Evolutionary conservation across 2,329 filamentous ascomycete species (phyloP).

Genomic region (Fusarium pilosicola): DNA sequence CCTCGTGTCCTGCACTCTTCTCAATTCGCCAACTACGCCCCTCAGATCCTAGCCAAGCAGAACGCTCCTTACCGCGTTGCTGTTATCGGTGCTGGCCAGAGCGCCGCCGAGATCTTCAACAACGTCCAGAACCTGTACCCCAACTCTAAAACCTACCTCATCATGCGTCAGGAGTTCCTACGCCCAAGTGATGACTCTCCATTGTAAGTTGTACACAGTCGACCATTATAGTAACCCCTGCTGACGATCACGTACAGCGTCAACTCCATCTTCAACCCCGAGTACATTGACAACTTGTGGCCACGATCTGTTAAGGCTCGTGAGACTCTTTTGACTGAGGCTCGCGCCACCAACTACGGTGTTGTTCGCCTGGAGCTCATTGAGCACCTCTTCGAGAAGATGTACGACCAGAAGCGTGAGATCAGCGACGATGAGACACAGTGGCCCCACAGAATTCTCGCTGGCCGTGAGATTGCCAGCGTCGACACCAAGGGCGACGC

Average conservation of each 20-base stretch:
- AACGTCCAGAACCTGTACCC: conserved; percentile 86
- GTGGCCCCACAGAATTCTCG: conserved; percentile 86
- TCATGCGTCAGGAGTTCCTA: conserved; percentile 86
- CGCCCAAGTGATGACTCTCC: conserved; percentile 95
- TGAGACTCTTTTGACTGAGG: conserved; percentile 68
- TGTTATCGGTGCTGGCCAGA: conserved; percentile 90
- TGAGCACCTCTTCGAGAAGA: conserved; percentile 85
- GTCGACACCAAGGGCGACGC: conserved; percentile 64
- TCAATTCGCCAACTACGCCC: conserved; percentile 76
- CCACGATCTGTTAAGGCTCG: conserved; percentile 72
- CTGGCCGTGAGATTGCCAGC: conserved; percentile 71
- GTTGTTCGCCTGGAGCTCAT: conserved; percentile 92
- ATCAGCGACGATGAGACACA: conserved; percentile 72
- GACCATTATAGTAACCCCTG: not conserved
- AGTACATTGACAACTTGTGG: conserved; percentile 81
- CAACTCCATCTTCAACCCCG: conserved; percentile 95
- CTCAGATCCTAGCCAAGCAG: conserved; percentile 66
- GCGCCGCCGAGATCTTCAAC: conserved; percentile 94
- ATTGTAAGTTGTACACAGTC: conserved; percentile 70
- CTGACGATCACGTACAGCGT: conserved; percentile 68
- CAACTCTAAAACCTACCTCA: conserved; percentile 78
- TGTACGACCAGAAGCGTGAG: conserved; percentile 85
- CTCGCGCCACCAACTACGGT: conserved; percentile 91
- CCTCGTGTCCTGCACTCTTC: conserved; percentile 88
- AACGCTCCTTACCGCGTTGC: conserved; percentile 76